Conservation (phyloP, 108 stramenopile species). For the Cyclotella choctawhatcheeana region DNA sequence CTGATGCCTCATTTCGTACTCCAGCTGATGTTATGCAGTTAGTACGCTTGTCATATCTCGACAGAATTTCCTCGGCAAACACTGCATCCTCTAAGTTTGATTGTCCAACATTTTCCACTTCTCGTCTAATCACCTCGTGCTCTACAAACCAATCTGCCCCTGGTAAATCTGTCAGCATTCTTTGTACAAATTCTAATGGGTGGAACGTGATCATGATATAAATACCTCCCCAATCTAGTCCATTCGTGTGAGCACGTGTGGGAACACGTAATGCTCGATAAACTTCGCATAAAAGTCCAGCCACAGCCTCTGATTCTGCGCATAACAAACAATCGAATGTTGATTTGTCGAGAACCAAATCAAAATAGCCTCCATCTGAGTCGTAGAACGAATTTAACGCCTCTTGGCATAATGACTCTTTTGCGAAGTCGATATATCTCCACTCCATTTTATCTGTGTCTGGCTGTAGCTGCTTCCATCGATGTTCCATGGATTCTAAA, state of each 20-base stretch:
- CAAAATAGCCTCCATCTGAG: slow-evolving; percentile 48
- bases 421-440: slow-evolving; percentile 32
- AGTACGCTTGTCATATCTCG: not conserved
- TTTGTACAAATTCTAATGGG: slow-evolving; percentile 58
- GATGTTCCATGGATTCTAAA: slow-evolving; percentile 58
- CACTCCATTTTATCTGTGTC: slow-evolving; percentile 49
- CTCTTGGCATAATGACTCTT: slow-evolving; percentile 24
- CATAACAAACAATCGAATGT: slow-evolving; percentile 87
- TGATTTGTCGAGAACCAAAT: slow-evolving; percentile 81
- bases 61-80: not conserved
- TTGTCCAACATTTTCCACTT: slow-evolving; percentile 56
- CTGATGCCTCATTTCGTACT: not conserved
- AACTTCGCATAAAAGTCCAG: slow-evolving; percentile 64
- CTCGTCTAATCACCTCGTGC: slow-evolving; percentile 59
- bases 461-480: slow-evolving; percentile 58
- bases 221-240: slow-evolving; percentile 51
- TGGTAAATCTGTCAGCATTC: slow-evolving; percentile 64
- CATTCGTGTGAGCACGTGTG: not conserved
- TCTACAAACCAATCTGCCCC: slow-evolving; percentile 72
- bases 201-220: slow-evolving; percentile 84
- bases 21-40: not conserved
- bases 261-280: slow-evolving; percentile 63
- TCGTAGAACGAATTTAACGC: slow-evolving; percentile 30
- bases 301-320: slow-evolving; percentile 61
- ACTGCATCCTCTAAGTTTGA: not conserved